Base-by-base conservation (phyloP, 2,329 filamentous ascomycete genomes). In the Allantophomopsis cytisporea region DNA sequence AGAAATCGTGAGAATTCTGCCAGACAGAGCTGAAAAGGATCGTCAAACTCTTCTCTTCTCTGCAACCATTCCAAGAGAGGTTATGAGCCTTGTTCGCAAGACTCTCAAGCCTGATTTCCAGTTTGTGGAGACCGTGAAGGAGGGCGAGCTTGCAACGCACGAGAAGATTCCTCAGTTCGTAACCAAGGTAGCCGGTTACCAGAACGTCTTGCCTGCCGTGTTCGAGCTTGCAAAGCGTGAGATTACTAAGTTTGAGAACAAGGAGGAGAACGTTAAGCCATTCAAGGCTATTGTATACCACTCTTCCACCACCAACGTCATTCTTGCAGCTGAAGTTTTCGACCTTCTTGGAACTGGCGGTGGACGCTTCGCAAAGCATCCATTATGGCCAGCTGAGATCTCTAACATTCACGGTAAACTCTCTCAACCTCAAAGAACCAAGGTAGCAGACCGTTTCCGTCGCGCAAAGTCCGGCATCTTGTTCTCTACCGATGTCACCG, bases 281-380 rank as follows among this genome's bases (percentile, higher is more conserved):
- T 95, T 96, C 71, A 98, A 98, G 67, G 87, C 87, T 13, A 93
- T 98, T 45, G 68, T 94, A 21, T 98, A 94, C 64, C 81, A 89
- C 59, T 81, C 82, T 53, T 83, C 80, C 16, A 93, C 83, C 1
- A 71, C 74, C 15, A 71, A 82, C 49, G 83, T 89, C 37, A 65
- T 76, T 39, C 63, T 87, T 21, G 72, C 73, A n/a, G 63, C 69
- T 15, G 65, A 71, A 14, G 75, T 86, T 40, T 60, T 64, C 41
- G 42, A 49, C 15, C 50, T 51, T 31, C 36, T 57, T 4, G 35
- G 28, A 10, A 35, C 47, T 17, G 34, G 36, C 7, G 39, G 32
- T 17, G 39, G 44, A 5, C 18, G 42, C 13, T 54, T 47, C 33
- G 45, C 42, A 15, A 43, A 45, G 30, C 50, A 54, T 21, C 49